Evolutionary conservation across 2,329 filamentous ascomycete genomes (phyloP).

Genomic region (Septoria linicola): DNA sequence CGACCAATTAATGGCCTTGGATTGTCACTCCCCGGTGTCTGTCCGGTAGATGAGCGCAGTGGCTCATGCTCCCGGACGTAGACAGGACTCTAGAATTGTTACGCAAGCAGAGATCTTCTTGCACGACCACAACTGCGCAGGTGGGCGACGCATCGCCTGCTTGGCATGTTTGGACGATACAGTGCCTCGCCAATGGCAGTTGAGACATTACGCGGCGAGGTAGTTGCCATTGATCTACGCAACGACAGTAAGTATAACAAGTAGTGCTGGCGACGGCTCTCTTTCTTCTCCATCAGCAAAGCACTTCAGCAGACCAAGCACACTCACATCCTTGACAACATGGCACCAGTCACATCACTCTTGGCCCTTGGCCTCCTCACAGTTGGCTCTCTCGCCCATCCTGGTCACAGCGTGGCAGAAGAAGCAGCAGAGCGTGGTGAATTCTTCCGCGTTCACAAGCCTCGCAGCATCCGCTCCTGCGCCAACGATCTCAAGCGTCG

Average conservation of each 20-base stretch:
- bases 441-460: slow-evolving; percentile 23
- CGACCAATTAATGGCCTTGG: background rate
- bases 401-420: slow-evolving; percentile 25
- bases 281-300: background rate
- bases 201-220: slow-evolving; percentile 12
- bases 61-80: background rate
- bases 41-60: background rate
- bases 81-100: background rate
- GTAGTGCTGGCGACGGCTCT: background rate
- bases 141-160: slow-evolving; percentile 4
- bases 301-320: background rate
- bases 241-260: slow-evolving; percentile 8
- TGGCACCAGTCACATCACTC: slow-evolving; percentile 21
- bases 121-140: background rate
- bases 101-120: background rate
- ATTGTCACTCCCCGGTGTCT: background rate
- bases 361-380: slow-evolving; percentile 20
- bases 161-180: background rate
- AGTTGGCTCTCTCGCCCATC: slow-evolving; percentile 26
- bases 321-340: slow-evolving; percentile 2
- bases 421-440: slow-evolving; percentile 28
- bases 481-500: slow-evolving; percentile 23
- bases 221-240: background rate
- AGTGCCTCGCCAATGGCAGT: background rate
- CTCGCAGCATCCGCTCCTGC: slow-evolving; percentile 29